These are phyloP conservation scores for Penicillium macrosclerotiorum DNA, from an alignment of 495 filamentous ascomycete genomes.

Conservation along the genomic window DNA sequence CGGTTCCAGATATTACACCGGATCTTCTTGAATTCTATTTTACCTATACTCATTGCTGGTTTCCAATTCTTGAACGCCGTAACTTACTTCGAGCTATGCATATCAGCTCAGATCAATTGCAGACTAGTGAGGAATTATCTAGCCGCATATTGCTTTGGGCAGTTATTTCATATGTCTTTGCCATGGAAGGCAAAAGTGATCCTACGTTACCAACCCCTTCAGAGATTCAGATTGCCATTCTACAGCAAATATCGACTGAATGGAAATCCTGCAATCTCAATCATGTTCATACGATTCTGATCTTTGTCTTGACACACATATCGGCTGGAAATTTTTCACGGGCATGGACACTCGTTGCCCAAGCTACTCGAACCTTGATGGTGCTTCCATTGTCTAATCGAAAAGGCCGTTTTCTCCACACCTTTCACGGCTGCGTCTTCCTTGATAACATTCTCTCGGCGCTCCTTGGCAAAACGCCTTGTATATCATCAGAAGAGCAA, in stretches of 20 bases:
- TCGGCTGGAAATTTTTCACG: conserved; percentile 33
- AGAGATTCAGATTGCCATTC: conserved; percentile 11
- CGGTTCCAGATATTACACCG: conserved; percentile 14
- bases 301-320: conserved; percentile 53
- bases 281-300: conserved; percentile 54
- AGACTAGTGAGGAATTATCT: conserved; percentile 21
- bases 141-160: conserved; percentile 20
- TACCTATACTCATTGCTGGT: conserved; percentile 62
- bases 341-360: conserved; percentile 52
- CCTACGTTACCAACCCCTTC: neutral
- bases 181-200: neutral
- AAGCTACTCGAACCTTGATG: conserved; percentile 48
- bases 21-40: conserved; percentile 61
- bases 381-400: conserved; percentile 8
- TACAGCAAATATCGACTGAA: neutral
- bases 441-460: conserved; percentile 23
- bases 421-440: conserved; percentile 20
- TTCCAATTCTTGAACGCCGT: conserved; percentile 63
- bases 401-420: conserved; percentile 16
- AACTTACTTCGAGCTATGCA: conserved; percentile 40
- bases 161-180: conserved; percentile 15
- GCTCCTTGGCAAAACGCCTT: conserved; percentile 7
- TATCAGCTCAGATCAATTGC: neutral
- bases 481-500: conserved; percentile 10
- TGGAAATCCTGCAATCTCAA: conserved; percentile 43